A percentile compares a stretch with the other conserved stretches of the same genome.
phyloP scores from a whole-genome alignment of 108 stramenopile species.

The Cyclostephanos invisitatus region DNA sequence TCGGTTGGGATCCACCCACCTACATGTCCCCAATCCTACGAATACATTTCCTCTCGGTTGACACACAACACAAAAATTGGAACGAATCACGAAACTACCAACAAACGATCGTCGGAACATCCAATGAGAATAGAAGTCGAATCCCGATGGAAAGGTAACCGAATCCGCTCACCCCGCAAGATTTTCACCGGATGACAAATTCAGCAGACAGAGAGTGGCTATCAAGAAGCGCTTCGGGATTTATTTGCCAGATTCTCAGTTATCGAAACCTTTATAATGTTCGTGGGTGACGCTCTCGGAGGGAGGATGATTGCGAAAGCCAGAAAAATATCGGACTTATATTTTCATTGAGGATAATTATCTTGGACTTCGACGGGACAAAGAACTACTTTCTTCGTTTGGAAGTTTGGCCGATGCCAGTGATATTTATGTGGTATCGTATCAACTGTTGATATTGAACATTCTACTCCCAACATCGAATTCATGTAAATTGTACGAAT shows the following conservation, averaged over 20 bases:
- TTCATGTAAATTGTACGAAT: neutral
- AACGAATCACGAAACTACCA: neutral
- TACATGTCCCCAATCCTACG: neutral
- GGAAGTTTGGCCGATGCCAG: neutral
- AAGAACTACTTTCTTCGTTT: neutral
- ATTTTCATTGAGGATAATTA: neutral
- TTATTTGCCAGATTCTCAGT: constrained; percentile 89
- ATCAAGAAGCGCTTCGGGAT: constrained; percentile 97
- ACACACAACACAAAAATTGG: neutral
- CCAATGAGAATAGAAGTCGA: constrained; percentile 69
- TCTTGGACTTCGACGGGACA: neutral
- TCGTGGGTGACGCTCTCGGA: neutral
- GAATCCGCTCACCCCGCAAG: constrained; percentile 95
- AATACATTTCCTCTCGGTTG: constrained; percentile 1
- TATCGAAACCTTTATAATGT: constrained; percentile 65
- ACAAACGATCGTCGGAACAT: neutral
- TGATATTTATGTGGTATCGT: neutral
- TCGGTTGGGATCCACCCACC: neutral
- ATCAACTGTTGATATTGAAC: neutral
- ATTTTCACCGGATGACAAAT: constrained; percentile 99
- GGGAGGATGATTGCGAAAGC: neutral
- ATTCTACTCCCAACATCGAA: neutral
- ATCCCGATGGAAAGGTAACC: constrained; percentile 83
- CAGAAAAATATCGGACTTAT: neutral
- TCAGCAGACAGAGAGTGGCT: constrained; percentile 92